Conservation (phyloP, 768 basidiomycete species). For the Trametes coccinea region DNA sequence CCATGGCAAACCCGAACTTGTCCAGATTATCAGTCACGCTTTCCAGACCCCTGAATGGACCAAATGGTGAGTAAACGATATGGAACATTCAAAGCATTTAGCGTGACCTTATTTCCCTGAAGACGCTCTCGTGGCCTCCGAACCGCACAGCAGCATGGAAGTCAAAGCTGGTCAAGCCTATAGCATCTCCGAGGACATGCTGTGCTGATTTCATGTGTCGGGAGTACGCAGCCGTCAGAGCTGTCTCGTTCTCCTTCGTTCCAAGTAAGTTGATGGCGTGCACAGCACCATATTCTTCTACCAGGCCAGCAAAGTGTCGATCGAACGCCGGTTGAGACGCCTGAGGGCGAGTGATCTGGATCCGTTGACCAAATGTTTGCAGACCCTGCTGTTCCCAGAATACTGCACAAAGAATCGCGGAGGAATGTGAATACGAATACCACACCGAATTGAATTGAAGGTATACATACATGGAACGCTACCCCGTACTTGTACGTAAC, state of each 20-base stretch:
- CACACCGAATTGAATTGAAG: background rate
- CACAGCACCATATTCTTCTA: constrained; percentile 80
- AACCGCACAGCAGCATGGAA: constrained; percentile 84
- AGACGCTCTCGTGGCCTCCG: constrained; percentile 85
- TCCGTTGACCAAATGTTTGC: constrained; percentile 91
- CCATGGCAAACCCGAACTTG: constrained; percentile 83
- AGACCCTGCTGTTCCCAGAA: constrained; percentile 99
- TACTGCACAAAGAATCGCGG: constrained; percentile 49
- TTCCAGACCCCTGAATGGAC: constrained; percentile 52
- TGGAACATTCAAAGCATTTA: background rate
- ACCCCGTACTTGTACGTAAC: constrained; percentile 92
- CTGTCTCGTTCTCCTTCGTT: constrained; percentile 88
- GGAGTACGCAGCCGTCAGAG: constrained; percentile 78
- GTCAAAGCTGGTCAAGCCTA: constrained; percentile 88
- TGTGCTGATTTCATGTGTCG: constrained; percentile 74
- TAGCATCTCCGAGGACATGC: constrained; percentile 60
- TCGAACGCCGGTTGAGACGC: constrained; percentile 98
- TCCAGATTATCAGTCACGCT: constrained; percentile 65
- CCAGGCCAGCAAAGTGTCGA: constrained; percentile 84
- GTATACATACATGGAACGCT: constrained; percentile 86
- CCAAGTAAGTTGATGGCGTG: constrained; percentile 93
- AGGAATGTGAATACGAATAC: background rate
- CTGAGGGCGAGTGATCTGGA: constrained; percentile 93
- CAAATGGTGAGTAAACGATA: background rate
- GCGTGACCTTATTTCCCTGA: constrained; percentile 66